Conservation (phyloP, 2,329 filamentous ascomycete genomes). For the Aspergillus puulaauensis region DNA sequence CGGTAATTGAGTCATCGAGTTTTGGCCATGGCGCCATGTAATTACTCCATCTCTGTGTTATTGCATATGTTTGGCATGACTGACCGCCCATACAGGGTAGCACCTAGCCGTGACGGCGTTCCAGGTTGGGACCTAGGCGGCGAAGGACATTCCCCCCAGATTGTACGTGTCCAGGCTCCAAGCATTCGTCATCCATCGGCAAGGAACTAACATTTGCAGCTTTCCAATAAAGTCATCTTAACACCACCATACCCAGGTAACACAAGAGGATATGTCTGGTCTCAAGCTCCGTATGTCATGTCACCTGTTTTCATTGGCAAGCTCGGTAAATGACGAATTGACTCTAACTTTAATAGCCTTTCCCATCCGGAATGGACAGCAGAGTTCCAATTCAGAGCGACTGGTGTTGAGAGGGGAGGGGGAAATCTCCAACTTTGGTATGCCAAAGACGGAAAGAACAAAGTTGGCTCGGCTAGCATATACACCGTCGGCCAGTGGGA, state of each 20-base stretch:
- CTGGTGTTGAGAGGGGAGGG: conserved; percentile 77
- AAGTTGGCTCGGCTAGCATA: conserved; percentile 71
- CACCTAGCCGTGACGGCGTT: conserved; percentile 50
- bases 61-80: not conserved
- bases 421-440: conserved; percentile 97
- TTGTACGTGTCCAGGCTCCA: conserved; percentile 36
- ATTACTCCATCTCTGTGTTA: conserved; percentile 9
- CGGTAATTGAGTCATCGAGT: conserved; percentile 70
- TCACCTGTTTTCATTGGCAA: not conserved
- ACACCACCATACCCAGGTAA: conserved; percentile 87
- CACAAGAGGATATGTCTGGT: conserved; percentile 80
- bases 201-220: conserved; percentile 35
- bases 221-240: conserved; percentile 89
- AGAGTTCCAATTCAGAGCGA: conserved; percentile 84
- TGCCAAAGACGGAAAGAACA: conserved; percentile 64
- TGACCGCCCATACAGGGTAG: conserved; percentile 54
- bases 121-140: conserved; percentile 57
- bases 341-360: conserved; percentile 31
- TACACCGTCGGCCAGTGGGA: conserved; percentile 86
- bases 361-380: conserved; percentile 70
- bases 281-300: conserved; percentile 55
- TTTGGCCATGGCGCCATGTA: conserved; percentile 72
- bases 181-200: not conserved
- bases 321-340: not conserved
- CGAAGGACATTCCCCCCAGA: conserved; percentile 56